Evolutionary conservation across 2,329 filamentous ascomycete genomes (phyloP).

Genomic region (Plectosphaerella cucumerina): DNA sequence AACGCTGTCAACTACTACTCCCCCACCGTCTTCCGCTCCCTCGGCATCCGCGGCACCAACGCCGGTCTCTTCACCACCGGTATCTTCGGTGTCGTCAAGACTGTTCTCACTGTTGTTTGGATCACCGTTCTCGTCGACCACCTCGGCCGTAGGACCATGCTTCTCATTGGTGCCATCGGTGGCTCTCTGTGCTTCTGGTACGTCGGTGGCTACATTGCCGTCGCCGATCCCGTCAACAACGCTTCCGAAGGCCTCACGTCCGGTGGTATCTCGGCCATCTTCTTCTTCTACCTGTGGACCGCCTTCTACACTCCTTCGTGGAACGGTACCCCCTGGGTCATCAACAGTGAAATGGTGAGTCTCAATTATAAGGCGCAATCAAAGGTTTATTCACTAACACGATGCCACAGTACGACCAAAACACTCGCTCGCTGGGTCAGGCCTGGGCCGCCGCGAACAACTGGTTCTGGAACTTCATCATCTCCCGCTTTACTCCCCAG

Average conservation of each 20-base stretch:
- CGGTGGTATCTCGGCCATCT: constrained; percentile 54
- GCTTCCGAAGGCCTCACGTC: constrained; percentile 26
- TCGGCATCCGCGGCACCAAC: constrained; percentile 41
- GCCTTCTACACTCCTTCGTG: constrained; percentile 67
- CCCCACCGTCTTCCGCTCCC: constrained; percentile 60
- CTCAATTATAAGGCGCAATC: constrained; percentile 24
- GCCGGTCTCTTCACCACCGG: constrained; percentile 58
- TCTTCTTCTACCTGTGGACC: constrained; percentile 74
- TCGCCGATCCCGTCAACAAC: constrained; percentile 26
- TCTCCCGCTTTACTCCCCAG: constrained; percentile 62
- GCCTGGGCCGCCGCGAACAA: constrained; percentile 68
- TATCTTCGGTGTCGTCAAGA: constrained; percentile 75
- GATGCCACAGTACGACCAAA: no score
- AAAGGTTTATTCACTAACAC: constrained; percentile 23
- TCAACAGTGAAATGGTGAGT: constrained; percentile 62
- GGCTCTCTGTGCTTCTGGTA: constrained; percentile 59
- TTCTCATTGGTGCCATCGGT: constrained; percentile 57
- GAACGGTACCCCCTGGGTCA: constrained; percentile 73
- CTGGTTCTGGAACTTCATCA: constrained; percentile 70
- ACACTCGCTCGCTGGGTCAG: constrained; percentile 55
- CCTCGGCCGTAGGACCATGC: constrained; percentile 48
- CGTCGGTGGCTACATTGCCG: constrained; percentile 51
- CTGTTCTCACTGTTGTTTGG: constrained; percentile 63
- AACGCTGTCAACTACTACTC: constrained; percentile 77
- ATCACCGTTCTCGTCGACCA: constrained; percentile 65